Conservation (phyloP, 306 rosid species). For the Trichosanthes cucumerina region DNA sequence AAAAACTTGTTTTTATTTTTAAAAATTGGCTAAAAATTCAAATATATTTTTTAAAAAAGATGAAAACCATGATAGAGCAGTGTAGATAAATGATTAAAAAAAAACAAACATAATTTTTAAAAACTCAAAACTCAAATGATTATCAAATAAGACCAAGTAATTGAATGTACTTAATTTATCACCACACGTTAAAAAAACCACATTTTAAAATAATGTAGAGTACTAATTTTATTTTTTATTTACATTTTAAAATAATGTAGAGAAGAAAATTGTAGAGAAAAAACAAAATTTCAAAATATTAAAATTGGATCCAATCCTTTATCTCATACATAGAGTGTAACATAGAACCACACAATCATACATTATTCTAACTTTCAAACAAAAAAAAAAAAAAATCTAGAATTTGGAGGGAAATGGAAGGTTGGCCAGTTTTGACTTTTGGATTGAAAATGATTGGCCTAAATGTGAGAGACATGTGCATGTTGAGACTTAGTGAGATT, state of each 20-base stretch:
- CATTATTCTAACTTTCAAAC: neutral
- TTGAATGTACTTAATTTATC: neutral
- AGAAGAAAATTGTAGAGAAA: too few relatives aligned
- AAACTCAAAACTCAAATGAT: too few relatives aligned
- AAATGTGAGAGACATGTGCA: constrained; percentile 3
- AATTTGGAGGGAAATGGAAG: neutral
- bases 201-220: neutral
- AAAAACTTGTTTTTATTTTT: too few relatives aligned
- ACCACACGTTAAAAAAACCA: neutral
- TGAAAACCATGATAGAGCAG: too few relatives aligned
- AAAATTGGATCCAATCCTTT: neutral
- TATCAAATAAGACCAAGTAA: too few relatives aligned
- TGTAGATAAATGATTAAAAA: too few relatives aligned
- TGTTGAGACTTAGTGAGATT: neutral
- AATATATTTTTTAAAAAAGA: too few relatives aligned
- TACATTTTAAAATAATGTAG: neutral
- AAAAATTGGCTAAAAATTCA: too few relatives aligned
- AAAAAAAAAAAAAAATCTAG: neutral
- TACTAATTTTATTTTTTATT: neutral
- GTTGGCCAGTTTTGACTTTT: neutral
- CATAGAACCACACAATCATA: neutral
- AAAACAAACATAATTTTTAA: too few relatives aligned
- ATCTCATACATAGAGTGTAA: neutral
- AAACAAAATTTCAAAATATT: neutral
- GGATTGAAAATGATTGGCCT: neutral